These are phyloP conservation scores for Trichomonascus vanleenenianus DNA, from an alignment of 805 yeast genomes.

Conservation along the genomic window DNA sequence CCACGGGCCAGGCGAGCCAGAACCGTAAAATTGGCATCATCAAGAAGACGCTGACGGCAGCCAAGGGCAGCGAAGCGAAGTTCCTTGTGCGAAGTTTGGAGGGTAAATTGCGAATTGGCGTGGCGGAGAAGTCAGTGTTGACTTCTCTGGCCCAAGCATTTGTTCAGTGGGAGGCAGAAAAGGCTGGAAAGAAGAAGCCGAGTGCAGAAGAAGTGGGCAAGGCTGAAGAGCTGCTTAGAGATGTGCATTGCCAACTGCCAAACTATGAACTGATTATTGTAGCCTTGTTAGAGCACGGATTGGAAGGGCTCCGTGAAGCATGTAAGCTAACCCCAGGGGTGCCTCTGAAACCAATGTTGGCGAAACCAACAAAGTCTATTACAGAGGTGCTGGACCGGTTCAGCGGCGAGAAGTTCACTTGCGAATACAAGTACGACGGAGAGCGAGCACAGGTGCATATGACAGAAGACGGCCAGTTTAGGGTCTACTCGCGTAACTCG, in stretches of 20 bases:
- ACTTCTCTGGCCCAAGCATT: slow-evolving; percentile 81
- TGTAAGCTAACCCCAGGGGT: slow-evolving; percentile 83
- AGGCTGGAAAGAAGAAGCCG: slow-evolving; percentile 23
- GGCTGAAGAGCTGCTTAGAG: slow-evolving; percentile 75
- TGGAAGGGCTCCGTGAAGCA: slow-evolving; percentile 53
- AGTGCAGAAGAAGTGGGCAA: slow-evolving; percentile 40
- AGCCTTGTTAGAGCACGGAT: slow-evolving; percentile 59
- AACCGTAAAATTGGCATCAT: slow-evolving; percentile 67
- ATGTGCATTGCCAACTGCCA: slow-evolving; percentile 84
- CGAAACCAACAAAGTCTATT: slow-evolving; percentile 92
- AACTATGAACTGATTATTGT: slow-evolving; percentile 76
- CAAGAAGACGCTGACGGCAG: slow-evolving; percentile 76
- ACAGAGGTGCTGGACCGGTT: slow-evolving; percentile 89
- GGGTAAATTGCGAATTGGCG: slow-evolving; percentile 85
- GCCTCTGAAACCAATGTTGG: slow-evolving; percentile 96
- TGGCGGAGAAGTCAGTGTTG: slow-evolving; percentile 89
- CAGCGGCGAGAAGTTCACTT: slow-evolving; percentile 76
- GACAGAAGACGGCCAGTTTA: slow-evolving; percentile 51
- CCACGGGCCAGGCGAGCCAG: slow-evolving; percentile 79
- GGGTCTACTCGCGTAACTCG: slow-evolving; percentile 85
- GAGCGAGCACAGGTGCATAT: slow-evolving; percentile 94
- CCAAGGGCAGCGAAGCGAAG: slow-evolving; percentile 83
- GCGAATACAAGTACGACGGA: slow-evolving; percentile 97
- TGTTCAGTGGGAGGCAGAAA: slow-evolving; percentile 46
- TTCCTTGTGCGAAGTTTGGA: slow-evolving; percentile 83